Conservation (phyloP, 352 stramenopile genomes). For the Phytopythium mirpurense region DNA sequence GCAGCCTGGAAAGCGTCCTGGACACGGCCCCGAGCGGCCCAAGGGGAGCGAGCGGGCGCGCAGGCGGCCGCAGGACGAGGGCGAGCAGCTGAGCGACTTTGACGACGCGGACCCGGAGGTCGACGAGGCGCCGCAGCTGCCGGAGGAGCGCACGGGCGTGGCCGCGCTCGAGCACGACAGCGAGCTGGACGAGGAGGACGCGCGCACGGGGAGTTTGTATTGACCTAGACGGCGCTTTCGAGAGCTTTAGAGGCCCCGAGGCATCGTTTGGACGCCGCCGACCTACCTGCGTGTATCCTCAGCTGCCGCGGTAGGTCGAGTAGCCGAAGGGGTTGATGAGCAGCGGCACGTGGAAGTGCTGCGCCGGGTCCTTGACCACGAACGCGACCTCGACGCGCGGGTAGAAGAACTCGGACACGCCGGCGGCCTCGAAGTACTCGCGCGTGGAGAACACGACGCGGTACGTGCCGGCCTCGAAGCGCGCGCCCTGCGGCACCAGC, state of each 20-base stretch:
- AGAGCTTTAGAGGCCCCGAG: no score
- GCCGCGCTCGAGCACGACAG: slow-evolving; percentile 13
- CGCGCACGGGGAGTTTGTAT: no score
- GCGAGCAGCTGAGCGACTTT: slow-evolving; percentile 34
- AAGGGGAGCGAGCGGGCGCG: no score
- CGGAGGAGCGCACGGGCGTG: slow-evolving; percentile 35
- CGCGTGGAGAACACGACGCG: slow-evolving; percentile 80
- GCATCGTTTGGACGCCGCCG: no score
- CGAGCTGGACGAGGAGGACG: slow-evolving; percentile 4
- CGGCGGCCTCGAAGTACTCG: slow-evolving; percentile 70
- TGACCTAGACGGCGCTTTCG: not conserved
- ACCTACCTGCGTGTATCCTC: no score
- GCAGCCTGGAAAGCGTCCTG: not conserved
- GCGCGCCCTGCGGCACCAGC: slow-evolving; percentile 35
- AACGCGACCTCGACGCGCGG: slow-evolving; percentile 82
- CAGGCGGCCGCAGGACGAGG: not conserved
- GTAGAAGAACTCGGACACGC: slow-evolving; percentile 80
- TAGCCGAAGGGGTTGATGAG: slow-evolving; percentile 88
- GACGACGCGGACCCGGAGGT: slow-evolving; percentile 59
- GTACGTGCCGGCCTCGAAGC: slow-evolving; percentile 54
- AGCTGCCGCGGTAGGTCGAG: slow-evolving; percentile 88
- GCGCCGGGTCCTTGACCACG: slow-evolving; percentile 51
- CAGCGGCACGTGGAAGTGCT: slow-evolving; percentile 89
- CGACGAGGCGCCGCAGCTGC: slow-evolving; percentile 38
- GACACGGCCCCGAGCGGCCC: no score